Percentiles rank a stretch among this genome's conserved stretches.
Conservation (phyloP, 164 flowering plant species). For the Malania oleifera region DNA sequence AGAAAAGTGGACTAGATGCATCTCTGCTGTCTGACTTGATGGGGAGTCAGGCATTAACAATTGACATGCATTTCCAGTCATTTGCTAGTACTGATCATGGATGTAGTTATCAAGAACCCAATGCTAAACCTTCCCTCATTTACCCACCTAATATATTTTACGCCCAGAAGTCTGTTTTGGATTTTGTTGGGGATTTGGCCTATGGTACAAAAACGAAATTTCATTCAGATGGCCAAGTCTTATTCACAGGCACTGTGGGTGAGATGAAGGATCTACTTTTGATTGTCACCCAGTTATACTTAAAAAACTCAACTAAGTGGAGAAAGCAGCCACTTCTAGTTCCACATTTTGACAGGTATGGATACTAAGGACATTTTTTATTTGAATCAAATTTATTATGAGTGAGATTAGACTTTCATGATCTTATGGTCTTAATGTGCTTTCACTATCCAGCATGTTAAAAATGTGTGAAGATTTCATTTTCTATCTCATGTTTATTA, state of each 20-base stretch:
- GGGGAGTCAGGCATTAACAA: constrained; percentile 31
- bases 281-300: constrained; percentile 49
- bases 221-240: constrained; percentile 41
- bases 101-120: constrained; percentile 12
- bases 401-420: too few relatives aligned
- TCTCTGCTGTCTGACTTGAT: constrained; percentile 40
- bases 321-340: constrained; percentile 45
- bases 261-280: constrained; percentile 65
- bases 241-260: constrained; percentile 28
- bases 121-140: constrained; percentile 27
- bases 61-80: constrained; percentile 20
- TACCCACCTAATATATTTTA: constrained; percentile 30
- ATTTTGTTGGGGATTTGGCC: constrained; percentile 41
- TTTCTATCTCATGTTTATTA: too few relatives aligned
- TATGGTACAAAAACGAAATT: constrained; percentile 30
- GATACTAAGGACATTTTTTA: not conserved
- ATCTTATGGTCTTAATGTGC: too few relatives aligned
- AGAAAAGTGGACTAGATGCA: constrained; percentile 31
- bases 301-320: constrained; percentile 29
- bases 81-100: constrained; percentile 16
- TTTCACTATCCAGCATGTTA: too few relatives aligned
- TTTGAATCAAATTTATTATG: not conserved
- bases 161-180: constrained; percentile 32
- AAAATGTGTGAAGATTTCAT: too few relatives aligned
- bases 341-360: constrained; percentile 65